phyloP scores from a whole-genome alignment of 2,329 filamentous ascomycete genomes.

The Dactylellina haptotyla region DNA sequence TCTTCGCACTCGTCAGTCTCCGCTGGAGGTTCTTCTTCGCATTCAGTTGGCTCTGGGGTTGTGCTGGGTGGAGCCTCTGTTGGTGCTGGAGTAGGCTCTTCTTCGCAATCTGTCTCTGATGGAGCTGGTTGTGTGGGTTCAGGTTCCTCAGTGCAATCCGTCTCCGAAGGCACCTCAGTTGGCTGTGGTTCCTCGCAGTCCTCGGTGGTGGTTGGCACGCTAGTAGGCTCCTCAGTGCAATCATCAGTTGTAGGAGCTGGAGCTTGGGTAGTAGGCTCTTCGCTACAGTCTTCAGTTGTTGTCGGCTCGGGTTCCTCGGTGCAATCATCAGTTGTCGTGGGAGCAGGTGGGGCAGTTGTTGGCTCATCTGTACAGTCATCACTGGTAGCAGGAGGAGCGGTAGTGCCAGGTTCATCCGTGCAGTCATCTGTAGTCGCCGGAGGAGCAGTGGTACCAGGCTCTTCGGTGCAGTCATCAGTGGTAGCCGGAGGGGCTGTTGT shows the following conservation, averaged over 20 bases:
- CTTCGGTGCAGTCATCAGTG: conserved; percentile 45
- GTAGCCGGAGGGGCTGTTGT: conserved; percentile 21
- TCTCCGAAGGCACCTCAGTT: conserved; percentile 7
- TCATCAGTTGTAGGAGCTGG: conserved; percentile 25
- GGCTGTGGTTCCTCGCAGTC: conserved; percentile 25
- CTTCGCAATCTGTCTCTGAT: conserved; percentile 33
- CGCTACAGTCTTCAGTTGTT: conserved; percentile 25
- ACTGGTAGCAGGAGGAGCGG: conserved; percentile 11
- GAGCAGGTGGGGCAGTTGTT: conserved; percentile 14
- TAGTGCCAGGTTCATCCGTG: conserved; percentile 30
- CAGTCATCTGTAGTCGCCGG: conserved; percentile 42
- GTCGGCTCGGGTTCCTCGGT: conserved; percentile 14
- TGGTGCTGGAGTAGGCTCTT: conserved; percentile 8
- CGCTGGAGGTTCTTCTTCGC: conserved; percentile 4
- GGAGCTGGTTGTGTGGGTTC: conserved; percentile 26
- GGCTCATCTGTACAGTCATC: conserved; percentile 27
- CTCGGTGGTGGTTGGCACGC: conserved; percentile 4
- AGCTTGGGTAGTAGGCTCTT: conserved; percentile 18
- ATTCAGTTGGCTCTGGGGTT: no score
- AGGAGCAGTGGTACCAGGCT: conserved; percentile 25
- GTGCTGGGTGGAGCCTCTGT: no score
- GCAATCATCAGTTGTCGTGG: conserved; percentile 33
- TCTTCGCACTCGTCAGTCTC: conserved; percentile 29
- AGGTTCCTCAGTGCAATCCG: conserved; percentile 29
- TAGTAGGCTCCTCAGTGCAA: conserved; percentile 19